Evolutionary conservation across 805 yeast genomes (phyloP).

Genomic region (Nakazawaea ernobii): DNA sequence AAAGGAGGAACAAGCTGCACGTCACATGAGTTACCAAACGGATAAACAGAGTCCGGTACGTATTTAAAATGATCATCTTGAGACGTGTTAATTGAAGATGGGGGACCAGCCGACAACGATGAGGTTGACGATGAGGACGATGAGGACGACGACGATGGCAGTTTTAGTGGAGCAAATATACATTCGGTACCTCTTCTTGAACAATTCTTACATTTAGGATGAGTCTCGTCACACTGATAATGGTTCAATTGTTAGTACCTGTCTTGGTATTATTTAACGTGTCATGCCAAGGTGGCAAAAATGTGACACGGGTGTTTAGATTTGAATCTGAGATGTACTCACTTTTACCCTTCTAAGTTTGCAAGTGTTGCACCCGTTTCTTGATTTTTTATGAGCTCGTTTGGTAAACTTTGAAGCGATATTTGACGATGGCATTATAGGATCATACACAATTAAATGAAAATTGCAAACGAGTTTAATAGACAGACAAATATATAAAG

Average conservation of each 20-base stretch:
- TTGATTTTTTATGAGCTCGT: conserved; percentile 13
- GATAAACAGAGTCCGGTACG: no score
- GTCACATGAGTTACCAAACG: no score
- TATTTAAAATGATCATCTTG: no score
- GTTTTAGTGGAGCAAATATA: conserved; percentile 21
- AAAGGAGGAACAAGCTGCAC: not conserved
- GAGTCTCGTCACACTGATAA: conserved; percentile 36
- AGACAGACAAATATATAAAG: no score
- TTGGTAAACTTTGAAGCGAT: conserved; percentile 8
- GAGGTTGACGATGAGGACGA: not conserved
- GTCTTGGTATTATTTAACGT: not conserved
- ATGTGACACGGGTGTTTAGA: not conserved
- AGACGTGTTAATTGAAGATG: no score
- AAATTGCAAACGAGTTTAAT: not conserved
- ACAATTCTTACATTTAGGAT: conserved; percentile 42
- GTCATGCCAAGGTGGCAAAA: not conserved
- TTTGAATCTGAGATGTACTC: not conserved
- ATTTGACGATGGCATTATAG: not conserved
- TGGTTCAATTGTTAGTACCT: not conserved
- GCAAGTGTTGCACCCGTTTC: conserved; percentile 45
- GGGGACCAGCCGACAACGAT: not conserved
- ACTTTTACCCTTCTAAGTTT: conserved; percentile 41
- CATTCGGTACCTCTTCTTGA: conserved; percentile 34
- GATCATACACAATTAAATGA: not conserved
- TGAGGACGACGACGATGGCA: not conserved